A percentile compares a stretch with the other conserved stretches of the same genome.
phyloP scores from a whole-genome alignment of 257 asterid species.

The Solanum habrochaites region DNA sequence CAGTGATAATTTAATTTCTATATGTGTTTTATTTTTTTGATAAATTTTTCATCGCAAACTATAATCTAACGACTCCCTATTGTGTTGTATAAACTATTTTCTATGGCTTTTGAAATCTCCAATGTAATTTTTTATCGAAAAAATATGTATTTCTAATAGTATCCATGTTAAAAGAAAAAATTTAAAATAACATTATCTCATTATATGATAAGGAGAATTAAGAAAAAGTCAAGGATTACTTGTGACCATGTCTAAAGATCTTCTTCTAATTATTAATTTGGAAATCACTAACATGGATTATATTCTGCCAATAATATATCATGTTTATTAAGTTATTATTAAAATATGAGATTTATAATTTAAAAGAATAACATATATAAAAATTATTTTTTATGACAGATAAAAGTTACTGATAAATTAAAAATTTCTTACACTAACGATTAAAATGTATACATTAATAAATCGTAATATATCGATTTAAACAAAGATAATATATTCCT shows the following conservation, averaged over 20 bases:
- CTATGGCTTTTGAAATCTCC: neutral
- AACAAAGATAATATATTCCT: neutral
- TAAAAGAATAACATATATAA: neutral
- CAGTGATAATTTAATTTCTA: no score
- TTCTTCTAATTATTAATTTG: neutral
- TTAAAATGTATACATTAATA: neutral
- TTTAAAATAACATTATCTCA: neutral
- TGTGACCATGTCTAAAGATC: neutral
- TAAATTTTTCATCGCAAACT: neutral
- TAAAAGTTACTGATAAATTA: neutral
- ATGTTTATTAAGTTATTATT: neutral
- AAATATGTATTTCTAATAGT: neutral
- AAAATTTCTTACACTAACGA: neutral
- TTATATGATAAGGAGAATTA: neutral
- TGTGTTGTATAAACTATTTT: neutral
- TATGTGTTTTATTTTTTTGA: no score
- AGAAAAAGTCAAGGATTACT: neutral
- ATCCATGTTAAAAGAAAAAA: neutral
- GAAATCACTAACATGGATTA: neutral
- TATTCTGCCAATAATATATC: neutral
- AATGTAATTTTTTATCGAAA: neutral
- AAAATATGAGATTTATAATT: neutral
- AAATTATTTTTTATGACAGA: neutral
- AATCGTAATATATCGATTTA: neutral
- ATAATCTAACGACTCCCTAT: neutral